Conservation (phyloP, 148 eudicot species). For the Silene conica region DNA sequence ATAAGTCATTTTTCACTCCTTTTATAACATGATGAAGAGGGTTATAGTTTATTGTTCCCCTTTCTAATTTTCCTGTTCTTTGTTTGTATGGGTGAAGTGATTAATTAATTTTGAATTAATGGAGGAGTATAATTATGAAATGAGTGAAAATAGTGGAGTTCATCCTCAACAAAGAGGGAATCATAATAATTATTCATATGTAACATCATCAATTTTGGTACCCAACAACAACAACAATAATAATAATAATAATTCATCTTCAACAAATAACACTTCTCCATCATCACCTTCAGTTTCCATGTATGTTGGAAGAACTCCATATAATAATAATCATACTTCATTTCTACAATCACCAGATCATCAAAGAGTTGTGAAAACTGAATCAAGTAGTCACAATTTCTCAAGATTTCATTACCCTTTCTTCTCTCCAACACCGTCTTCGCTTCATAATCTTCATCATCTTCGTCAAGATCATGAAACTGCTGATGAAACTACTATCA, state of each 20-base stretch:
- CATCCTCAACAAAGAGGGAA: constrained; percentile 24
- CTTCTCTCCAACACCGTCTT: constrained; percentile 11
- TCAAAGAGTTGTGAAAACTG: constrained; percentile 21
- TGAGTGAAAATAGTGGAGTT: constrained; percentile 24
- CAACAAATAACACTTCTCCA: constrained; percentile 13
- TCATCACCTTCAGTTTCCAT: constrained; percentile 23
- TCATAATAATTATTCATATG: constrained; percentile 22
- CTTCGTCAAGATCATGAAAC: constrained; percentile 18
- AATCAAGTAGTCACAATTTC: constrained; percentile 9
- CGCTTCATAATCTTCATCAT: constrained; percentile 12
- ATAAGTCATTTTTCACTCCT: background rate
- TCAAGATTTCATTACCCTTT: constrained; percentile 27
- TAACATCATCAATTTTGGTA: constrained; percentile 29
- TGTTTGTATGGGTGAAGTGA: too few relatives aligned
- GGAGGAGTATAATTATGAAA: constrained; percentile 29
- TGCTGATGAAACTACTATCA: background rate
- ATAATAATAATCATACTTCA: constrained; percentile 17
- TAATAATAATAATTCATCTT: constrained; percentile 19
- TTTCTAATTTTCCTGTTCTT: too few relatives aligned
- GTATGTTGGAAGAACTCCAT: constrained; percentile 25
- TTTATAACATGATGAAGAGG: too few relatives aligned
- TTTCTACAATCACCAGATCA: constrained; percentile 4
- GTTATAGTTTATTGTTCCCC: too few relatives aligned
- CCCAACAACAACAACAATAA: constrained; percentile 3
- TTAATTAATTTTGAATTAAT: constrained; percentile 2